Evolutionary conservation across 768 basidiomycete species (phyloP).

Genomic region (Botryobasidium botryosum): DNA sequence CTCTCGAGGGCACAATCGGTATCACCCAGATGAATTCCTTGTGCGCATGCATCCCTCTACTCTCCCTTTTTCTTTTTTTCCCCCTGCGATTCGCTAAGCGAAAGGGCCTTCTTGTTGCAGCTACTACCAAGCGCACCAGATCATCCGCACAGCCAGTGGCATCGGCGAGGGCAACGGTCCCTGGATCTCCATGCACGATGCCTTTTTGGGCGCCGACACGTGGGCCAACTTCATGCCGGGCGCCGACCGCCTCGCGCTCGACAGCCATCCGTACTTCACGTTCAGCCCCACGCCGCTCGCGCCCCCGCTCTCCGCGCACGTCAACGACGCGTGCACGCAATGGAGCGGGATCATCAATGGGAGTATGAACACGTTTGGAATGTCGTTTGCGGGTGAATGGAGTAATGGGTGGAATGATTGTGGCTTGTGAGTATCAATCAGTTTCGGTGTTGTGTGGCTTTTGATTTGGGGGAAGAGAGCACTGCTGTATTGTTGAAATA

Average conservation of each 20-base stretch:
- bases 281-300: constrained; percentile 34
- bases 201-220: constrained; percentile 40
- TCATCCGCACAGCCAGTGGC: constrained; percentile 66
- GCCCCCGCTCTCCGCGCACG: constrained; percentile 40
- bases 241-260: constrained; percentile 66
- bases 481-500: constrained; percentile 35
- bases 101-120: constrained; percentile 22
- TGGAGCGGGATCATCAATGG: constrained; percentile 63
- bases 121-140: constrained; percentile 73
- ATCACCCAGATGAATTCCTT: constrained; percentile 16
- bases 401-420: constrained; percentile 78
- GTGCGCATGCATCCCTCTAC: constrained; percentile 13
- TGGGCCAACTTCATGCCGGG: constrained; percentile 66
- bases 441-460: neutral
- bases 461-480: too few species aligned
- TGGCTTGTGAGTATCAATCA: constrained; percentile 14
- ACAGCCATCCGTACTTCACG: constrained; percentile 77
- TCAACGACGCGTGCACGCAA: constrained; percentile 40
- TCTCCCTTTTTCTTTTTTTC: neutral
- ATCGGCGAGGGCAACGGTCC: constrained; percentile 77
- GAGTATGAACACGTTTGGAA: constrained; percentile 63
- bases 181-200: constrained; percentile 71
- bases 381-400: constrained; percentile 76
- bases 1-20: constrained; percentile 26
- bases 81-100: too few species aligned